Percentiles rank a stretch among this genome's conserved stretches.
phyloP scores from a whole-genome alignment of 2,329 filamentous ascomycete species.

The Ambrosiella beaveri region DNA sequence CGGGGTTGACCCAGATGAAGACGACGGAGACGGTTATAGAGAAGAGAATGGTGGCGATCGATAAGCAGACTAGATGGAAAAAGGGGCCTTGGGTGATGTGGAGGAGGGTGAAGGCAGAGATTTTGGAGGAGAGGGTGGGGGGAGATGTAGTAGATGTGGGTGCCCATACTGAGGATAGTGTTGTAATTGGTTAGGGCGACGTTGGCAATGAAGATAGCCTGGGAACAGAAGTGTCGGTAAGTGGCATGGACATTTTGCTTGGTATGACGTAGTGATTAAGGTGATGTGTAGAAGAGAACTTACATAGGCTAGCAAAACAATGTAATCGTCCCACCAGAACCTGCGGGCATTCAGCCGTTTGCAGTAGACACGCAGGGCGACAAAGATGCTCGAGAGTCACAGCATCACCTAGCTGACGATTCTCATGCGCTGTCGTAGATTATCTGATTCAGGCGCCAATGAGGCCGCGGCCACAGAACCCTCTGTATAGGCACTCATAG shows the following conservation, averaged over 20 bases:
- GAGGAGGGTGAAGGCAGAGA: conserved; percentile 18
- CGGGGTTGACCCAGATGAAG: conserved; percentile 14
- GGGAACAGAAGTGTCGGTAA: neutral
- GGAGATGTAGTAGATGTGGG: conserved; percentile 13
- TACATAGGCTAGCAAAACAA: conserved; percentile 17
- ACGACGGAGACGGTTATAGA: conserved; percentile 15
- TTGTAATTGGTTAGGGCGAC: conserved; percentile 10
- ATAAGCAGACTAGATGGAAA: conserved; percentile 15
- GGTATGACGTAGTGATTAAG: neutral
- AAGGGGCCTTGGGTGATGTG: conserved; percentile 16
- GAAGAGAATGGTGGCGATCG: conserved; percentile 17
- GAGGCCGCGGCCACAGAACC: neutral
- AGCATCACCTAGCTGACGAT: conserved; percentile 15
- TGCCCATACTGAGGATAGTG: conserved; percentile 13
- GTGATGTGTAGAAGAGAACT: conserved; percentile 13
- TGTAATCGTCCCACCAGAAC: conserved; percentile 19
- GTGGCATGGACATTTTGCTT: neutral
- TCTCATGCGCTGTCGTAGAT: conserved; percentile 12
- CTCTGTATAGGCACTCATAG: conserved; percentile 10
- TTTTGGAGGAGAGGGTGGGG: conserved; percentile 15
- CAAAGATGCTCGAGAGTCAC: conserved; percentile 14
- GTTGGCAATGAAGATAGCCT: conserved; percentile 13
- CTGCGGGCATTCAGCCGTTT: conserved; percentile 16
- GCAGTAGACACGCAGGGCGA: conserved; percentile 16
- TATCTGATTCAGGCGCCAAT: conserved; percentile 1